phyloP scores from a whole-genome alignment of 768 basidiomycete genomes.

The Naganishia randhawae region DNA sequence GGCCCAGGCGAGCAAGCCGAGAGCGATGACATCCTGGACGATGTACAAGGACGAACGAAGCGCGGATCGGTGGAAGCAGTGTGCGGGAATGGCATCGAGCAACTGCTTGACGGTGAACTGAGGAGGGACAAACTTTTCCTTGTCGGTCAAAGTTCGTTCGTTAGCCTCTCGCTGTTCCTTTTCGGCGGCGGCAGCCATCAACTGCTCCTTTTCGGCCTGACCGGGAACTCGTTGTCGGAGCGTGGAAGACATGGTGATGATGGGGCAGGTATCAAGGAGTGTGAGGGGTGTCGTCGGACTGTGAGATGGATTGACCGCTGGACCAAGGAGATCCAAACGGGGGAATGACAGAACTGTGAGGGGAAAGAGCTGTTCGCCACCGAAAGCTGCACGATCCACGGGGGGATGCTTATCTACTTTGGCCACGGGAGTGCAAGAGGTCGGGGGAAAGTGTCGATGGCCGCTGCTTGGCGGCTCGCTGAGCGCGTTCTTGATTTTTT shows the following conservation, averaged over 20 bases:
- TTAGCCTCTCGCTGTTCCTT: slow-evolving; percentile 14
- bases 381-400: background rate
- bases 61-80: slow-evolving; percentile 88
- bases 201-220: slow-evolving; percentile 26
- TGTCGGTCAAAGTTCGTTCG: slow-evolving; percentile 8
- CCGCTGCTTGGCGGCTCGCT: background rate
- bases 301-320: background rate
- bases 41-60: slow-evolving; percentile 72
- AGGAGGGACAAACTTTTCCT: slow-evolving; percentile 59
- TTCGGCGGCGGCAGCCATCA: slow-evolving; percentile 22
- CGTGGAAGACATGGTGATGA: slow-evolving; percentile 26
- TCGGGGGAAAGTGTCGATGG: background rate
- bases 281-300: background rate
- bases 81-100: slow-evolving; percentile 73
- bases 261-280: background rate
- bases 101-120: slow-evolving; percentile 84
- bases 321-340: background rate
- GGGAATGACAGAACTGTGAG: slow-evolving; percentile 5
- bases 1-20: slow-evolving; percentile 65
- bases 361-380: background rate
- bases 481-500: background rate
- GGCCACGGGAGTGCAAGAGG: background rate
- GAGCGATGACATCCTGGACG: slow-evolving; percentile 69
- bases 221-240: slow-evolving; percentile 29
- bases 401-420: background rate